Evolutionary conservation across 305 asterid species (phyloP), one percentile per base, ranked within the genome.

Genomic region (Ilex paraguariensis): DNA sequence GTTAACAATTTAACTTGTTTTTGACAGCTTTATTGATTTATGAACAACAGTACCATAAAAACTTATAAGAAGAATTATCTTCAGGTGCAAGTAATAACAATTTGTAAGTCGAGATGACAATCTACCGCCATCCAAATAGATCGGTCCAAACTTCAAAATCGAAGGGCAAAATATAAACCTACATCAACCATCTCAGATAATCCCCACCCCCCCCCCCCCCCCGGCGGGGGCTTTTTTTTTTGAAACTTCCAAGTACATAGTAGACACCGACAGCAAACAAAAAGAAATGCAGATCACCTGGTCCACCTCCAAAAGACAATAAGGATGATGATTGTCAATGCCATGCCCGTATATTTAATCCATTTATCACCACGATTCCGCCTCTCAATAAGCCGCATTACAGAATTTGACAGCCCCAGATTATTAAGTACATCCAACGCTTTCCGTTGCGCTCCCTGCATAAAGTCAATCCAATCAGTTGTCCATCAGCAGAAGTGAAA

Each of bases 361-460:
- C 96, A 89, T 75, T 68, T 80, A 74, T 89, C 98, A 12, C 75
- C 64, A 31, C 95, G 96, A 64, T 80, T 92, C 60, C 96, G 87
- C 85, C 91, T 89, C 77, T 92, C 98, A 6, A 92, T 89, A 70
- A 92, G 81, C 79, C 95, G 77, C 79, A 89, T 56, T 46, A 92
- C 76, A 64, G 97, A 85, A 74, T 89, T 92, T 51, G 97, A 92
- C 21, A 92, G 86, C 61, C 97, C 98, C 73, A 89, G 54, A 31
- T 90, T 89, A 82, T 92, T 92, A 49, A 92, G 91, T 49, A 92
- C 97, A 70, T 92, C 96, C 73, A 92, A 77, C 52, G 96, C 96
- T 77, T 92, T 92, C 78, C 98, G 73, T 73, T 87, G 98, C 66
- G 97, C 97, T 70, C 91, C 81, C 98, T 92, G 84, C 79, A 82